A percentile compares a stretch with the other conserved stretches of the same genome.
Evolutionary conservation across 805 yeast genomes (phyloP).

Genomic region (Yamadazyma phyllophila): DNA sequence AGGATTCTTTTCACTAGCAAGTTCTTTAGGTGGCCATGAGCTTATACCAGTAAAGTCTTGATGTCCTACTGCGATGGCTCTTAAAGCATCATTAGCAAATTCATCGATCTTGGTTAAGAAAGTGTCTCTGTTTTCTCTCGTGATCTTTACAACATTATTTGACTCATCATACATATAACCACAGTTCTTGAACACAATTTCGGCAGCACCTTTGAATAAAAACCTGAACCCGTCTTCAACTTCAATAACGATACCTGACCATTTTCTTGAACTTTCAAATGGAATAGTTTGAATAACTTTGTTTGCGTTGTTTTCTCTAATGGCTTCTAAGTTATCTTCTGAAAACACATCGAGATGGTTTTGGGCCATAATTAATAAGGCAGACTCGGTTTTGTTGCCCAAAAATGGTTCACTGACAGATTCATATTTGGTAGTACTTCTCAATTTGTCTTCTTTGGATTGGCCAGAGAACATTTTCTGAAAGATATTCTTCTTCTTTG

Average conservation of each 20-base stretch:
- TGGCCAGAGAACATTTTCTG: constrained; percentile 21
- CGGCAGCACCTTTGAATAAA: constrained; percentile 92
- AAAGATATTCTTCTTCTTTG: constrained; percentile 27
- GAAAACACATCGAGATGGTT: constrained; percentile 49
- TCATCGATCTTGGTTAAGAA: constrained; percentile 38
- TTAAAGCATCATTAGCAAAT: constrained; percentile 75
- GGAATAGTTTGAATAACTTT: constrained; percentile 72
- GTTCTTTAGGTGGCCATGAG: constrained; percentile 69
- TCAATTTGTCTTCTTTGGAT: constrained; percentile 12
- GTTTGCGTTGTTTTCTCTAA: constrained; percentile 21
- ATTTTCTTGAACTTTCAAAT: constrained; percentile 88
- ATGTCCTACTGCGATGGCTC: constrained; percentile 89
- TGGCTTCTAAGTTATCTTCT: constrained; percentile 43
- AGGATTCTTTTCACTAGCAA: constrained; percentile 21
- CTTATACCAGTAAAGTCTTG: constrained; percentile 51
- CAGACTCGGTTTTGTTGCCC: constrained; percentile 95
- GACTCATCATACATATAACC: constrained; percentile 30
- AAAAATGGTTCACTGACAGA: constrained; percentile 56
- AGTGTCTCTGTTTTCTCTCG: constrained; percentile 26
- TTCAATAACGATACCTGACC: constrained; percentile 79
- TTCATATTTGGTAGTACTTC: constrained; percentile 13
- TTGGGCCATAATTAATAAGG: constrained; percentile 68
- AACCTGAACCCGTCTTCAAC: constrained; percentile 53
- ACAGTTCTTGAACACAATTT: constrained; percentile 69
- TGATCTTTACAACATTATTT: constrained; percentile 27